Conservation (phyloP, 352 stramenopile genomes). For the Phytopythium ostracodes region DNA sequence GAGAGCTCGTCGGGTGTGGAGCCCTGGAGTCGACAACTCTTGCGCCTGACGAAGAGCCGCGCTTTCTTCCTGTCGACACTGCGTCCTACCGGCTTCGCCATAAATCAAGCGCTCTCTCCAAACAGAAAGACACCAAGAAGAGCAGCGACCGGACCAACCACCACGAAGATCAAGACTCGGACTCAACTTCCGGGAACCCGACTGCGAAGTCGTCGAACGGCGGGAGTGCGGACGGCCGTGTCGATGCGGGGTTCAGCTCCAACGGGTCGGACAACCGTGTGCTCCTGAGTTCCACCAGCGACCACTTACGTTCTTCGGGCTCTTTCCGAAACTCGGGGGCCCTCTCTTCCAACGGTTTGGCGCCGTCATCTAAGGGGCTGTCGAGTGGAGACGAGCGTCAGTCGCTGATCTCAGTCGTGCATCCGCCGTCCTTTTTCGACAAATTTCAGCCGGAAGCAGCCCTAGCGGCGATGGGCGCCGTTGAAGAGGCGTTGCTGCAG, state of each 20-base stretch:
- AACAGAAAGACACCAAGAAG: background rate
- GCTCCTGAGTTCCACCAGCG: background rate
- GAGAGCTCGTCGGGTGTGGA: constrained; percentile 58
- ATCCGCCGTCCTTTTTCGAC: constrained; percentile 36
- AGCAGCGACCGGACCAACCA: background rate
- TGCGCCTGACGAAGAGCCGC: constrained; percentile 19
- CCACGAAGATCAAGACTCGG: background rate
- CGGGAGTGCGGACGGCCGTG: background rate
- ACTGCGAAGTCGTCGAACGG: background rate
- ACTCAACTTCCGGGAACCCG: background rate
- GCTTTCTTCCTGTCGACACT: constrained; percentile 8
- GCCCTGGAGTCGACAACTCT: constrained; percentile 39
- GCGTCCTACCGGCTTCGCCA: constrained; percentile 35
- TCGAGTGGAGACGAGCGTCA: constrained; percentile 36
- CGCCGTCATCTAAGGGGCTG: background rate
- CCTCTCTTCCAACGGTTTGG: constrained; percentile 6
- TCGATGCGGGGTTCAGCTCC: background rate
- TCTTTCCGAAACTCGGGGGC: constrained; percentile 5
- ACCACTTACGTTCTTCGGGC: constrained; percentile 4
- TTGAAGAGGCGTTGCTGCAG: constrained; percentile 52
- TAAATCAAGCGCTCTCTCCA: constrained; percentile 31
- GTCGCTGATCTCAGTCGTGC: constrained; percentile 36
- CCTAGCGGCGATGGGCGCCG: constrained; percentile 47
- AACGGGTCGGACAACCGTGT: background rate
- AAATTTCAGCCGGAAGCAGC: constrained; percentile 60